Conservation (phyloP, 2,329 filamentous ascomycete species). For the Scedosporium apiospermum region DNA sequence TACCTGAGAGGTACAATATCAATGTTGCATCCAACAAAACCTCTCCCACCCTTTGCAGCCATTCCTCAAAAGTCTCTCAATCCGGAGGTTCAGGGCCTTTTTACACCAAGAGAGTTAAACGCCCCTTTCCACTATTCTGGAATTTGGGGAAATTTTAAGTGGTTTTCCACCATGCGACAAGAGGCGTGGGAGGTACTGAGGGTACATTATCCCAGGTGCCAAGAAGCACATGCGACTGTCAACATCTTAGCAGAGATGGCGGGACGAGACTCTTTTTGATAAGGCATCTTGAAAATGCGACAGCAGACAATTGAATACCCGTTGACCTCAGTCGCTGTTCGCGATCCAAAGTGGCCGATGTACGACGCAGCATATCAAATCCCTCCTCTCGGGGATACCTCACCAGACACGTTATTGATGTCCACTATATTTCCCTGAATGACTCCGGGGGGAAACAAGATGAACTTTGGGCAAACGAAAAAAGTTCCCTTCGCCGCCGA, state of each 20-base stretch:
- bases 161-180: no score
- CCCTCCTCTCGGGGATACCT: background rate
- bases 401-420: background rate
- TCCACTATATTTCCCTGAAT: background rate
- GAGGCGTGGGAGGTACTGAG: no score
- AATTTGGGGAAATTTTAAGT: background rate
- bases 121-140: background rate
- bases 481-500: background rate
- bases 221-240: background rate
- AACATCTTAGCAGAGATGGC: background rate
- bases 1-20: background rate
- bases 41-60: background rate
- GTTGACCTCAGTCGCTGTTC: no score
- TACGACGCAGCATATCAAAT: background rate
- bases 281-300: no score
- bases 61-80: no score
- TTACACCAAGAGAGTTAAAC: background rate
- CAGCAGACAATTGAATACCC: no score
- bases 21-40: background rate
- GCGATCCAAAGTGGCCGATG: no score
- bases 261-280: background rate
- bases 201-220: background rate
- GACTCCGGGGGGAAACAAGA: background rate
- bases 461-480: background rate
- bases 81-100: background rate